Conservation (phyloP, 73 alveolate genomes). For the Paramecium caudatum region DNA sequence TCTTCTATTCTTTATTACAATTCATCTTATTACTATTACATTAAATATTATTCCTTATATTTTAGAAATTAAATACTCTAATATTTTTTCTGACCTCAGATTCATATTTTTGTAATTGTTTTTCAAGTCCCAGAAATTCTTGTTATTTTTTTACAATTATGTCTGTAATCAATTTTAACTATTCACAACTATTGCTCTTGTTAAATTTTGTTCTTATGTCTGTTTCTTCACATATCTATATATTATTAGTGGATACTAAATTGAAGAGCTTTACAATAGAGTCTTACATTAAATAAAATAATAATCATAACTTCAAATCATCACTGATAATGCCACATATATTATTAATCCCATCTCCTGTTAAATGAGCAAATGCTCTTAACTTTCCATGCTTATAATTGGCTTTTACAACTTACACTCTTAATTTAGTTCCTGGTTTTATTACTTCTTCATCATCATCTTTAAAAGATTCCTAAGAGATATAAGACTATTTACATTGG, state of each 20-base stretch:
- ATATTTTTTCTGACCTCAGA: slow-evolving; percentile 46
- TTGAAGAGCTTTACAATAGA: neutral
- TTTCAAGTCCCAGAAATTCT: slow-evolving; percentile 21
- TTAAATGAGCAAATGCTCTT: slow-evolving; percentile 43
- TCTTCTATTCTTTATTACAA: slow-evolving; percentile 42
- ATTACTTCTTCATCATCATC: slow-evolving; percentile 62
- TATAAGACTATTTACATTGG: neutral
- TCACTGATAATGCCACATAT: slow-evolving; percentile 54
- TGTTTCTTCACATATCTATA: slow-evolving; percentile 30
- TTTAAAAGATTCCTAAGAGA: slow-evolving; percentile 35
- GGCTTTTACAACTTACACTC: slow-evolving; percentile 44
- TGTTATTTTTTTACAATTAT: neutral
- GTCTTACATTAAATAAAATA: slow-evolving; percentile 21
- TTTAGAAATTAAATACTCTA: neutral
- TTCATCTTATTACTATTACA: slow-evolving; percentile 36
- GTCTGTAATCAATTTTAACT: slow-evolving; percentile 35
- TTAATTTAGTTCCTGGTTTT: slow-evolving; percentile 46
- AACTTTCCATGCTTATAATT: slow-evolving; percentile 42
- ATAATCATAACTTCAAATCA: slow-evolving; percentile 56
- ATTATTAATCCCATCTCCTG: slow-evolving; percentile 39
- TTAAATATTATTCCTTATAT: slow-evolving; percentile 14
- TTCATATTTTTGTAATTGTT: slow-evolving; percentile 38
- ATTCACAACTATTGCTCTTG: slow-evolving; percentile 37
- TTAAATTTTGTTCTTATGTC: neutral
- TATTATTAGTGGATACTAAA: neutral